Percentiles rank a stretch among this genome's conserved stretches.
Evolutionary conservation across 2,329 filamentous ascomycete species (phyloP).

Genomic region (Albophoma yamanashiensis): DNA sequence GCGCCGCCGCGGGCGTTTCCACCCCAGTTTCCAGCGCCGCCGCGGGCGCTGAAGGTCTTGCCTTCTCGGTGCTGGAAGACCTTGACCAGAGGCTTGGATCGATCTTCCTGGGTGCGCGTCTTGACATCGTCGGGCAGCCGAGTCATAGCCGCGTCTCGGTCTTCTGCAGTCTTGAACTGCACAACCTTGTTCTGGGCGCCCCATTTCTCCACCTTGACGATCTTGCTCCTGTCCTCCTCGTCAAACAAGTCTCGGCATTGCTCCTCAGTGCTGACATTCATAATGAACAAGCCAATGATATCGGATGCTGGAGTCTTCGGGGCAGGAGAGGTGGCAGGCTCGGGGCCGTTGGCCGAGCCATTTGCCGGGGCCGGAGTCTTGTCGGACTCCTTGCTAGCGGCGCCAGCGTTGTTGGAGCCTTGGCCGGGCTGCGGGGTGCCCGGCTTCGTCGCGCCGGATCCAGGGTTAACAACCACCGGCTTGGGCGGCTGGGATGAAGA

Average conservation of each 20-base stretch:
- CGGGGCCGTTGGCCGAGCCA: conserved; percentile 40
- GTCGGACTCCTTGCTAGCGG: conserved; percentile 41
- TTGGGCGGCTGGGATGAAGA: conserved; percentile 30
- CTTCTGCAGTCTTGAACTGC: conserved; percentile 69
- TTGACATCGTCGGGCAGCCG: conserved; percentile 68
- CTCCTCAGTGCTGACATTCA: conserved; percentile 74
- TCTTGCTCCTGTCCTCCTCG: conserved; percentile 74
- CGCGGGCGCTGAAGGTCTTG: conserved; percentile 45
- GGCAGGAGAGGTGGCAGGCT: conserved; percentile 45
- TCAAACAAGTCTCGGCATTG: conserved; percentile 73
- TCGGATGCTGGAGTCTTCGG: conserved; percentile 51
- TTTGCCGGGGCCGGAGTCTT: conserved; percentile 41
- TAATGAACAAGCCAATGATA: conserved; percentile 81
- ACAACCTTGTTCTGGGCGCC: conserved; percentile 74
- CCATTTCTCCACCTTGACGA: conserved; percentile 68
- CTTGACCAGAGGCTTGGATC: conserved; percentile 72
- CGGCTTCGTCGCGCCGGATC: conserved; percentile 25
- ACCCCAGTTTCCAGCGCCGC: conserved; percentile 58
- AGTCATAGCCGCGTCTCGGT: conserved; percentile 69
- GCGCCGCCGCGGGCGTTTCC: conserved; percentile 52
- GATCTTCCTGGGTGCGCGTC: conserved; percentile 59
- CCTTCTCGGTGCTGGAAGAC: conserved; percentile 63
- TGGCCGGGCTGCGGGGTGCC: conserved; percentile 40
- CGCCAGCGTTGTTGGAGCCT: conserved; percentile 25
- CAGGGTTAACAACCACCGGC: conserved; percentile 25